Base-by-base conservation (phyloP, 805 yeast species). In the Wickerhamomyces alni region DNA sequence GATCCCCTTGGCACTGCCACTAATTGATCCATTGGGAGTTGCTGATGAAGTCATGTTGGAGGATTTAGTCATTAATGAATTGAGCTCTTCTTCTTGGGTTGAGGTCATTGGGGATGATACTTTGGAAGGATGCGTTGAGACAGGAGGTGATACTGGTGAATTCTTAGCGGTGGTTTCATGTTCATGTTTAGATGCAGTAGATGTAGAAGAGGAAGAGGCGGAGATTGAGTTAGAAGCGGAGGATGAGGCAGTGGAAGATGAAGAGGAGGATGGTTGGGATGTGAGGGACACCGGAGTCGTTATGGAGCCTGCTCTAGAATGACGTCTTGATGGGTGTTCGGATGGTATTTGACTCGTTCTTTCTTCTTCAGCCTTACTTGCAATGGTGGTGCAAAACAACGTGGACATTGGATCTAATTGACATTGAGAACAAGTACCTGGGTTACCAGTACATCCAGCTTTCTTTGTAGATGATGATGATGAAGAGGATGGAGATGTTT, bases 391-490 rank as follows among this genome's bases (percentile, higher is more conserved):
- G 65, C 96, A 88, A 63, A 88, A 88, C 30, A 86, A 66, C 3
- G 94, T 87, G 5, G 88, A 80, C 84, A 86, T 79, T 25, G 96
- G 95, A 59, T 88, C 95, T 35, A 65, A 58, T 54, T 82, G 94
- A 61, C 96, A 87, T 61, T 82, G 89, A 7, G 64, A 61, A 57
- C 96, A 87, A 4, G 88, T 78, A 3, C 95, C 95, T 10, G 96
- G 96, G 52, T 86, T 78, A 1, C 94, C 94, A 0, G 91, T 82
- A 60, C 95, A 87, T 10, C 75, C 80, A 3, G 64, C 52, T 15
- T 39, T 38, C 30, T 45, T 16, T 37, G 36, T 15, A 5, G 26
- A 17, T 24, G 33, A 33, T 25, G 34, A 16, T 26, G 19, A 24
- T 33, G 40, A 24, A 47, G n/a, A n/a, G n/a, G n/a, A n/a, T n/a